Conservation (phyloP, 2,329 filamentous ascomycete genomes). For the Alternaria sp. region DNA sequence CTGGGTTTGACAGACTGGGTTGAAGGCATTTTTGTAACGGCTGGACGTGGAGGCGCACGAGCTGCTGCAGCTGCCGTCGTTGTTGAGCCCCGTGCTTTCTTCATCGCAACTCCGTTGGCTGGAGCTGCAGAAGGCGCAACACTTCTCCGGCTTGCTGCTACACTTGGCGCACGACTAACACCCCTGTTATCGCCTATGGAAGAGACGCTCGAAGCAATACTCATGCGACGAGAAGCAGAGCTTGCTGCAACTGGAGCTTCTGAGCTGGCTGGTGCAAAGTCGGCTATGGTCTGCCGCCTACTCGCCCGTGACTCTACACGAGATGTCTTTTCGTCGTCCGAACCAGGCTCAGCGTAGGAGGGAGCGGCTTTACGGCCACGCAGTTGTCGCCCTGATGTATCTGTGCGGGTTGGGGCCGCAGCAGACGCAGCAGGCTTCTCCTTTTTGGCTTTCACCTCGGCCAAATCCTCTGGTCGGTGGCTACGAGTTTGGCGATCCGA, state of each 20-base stretch:
- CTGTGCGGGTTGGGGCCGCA: conserved; percentile 48
- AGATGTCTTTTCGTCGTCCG: conserved; percentile 42
- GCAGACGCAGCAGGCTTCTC: conserved; percentile 57
- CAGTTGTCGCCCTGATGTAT: conserved; percentile 65
- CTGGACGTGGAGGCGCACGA: conserved; percentile 43
- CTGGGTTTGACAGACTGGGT: conserved; percentile 36
- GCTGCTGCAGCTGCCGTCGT: conserved; percentile 46
- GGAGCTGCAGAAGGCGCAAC: conserved; percentile 27
- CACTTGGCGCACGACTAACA: conserved; percentile 45
- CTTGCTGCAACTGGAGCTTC: conserved; percentile 32
- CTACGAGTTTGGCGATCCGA: conserved; percentile 75
- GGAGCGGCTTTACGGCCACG: conserved; percentile 69
- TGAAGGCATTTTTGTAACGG: conserved; percentile 52
- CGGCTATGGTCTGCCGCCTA: conserved; percentile 51
- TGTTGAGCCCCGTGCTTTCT: conserved; percentile 63
- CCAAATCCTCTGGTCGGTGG: conserved; percentile 78
- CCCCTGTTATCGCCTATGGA: conserved; percentile 45
- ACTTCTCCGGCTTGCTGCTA: conserved; percentile 48
- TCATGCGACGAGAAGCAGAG: conserved; percentile 50
- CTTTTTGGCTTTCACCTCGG: conserved; percentile 61
- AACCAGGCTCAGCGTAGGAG: conserved; percentile 61
- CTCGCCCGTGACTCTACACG: conserved; percentile 35
- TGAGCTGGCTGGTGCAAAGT: conserved; percentile 35
- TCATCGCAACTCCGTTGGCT: conserved; percentile 57
- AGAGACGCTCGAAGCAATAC: conserved; percentile 53